Evolutionary conservation across 345 rosid genomes (phyloP), one percentile per base, ranked within the genome.

Genomic region (Syzygium oleosum): DNA sequence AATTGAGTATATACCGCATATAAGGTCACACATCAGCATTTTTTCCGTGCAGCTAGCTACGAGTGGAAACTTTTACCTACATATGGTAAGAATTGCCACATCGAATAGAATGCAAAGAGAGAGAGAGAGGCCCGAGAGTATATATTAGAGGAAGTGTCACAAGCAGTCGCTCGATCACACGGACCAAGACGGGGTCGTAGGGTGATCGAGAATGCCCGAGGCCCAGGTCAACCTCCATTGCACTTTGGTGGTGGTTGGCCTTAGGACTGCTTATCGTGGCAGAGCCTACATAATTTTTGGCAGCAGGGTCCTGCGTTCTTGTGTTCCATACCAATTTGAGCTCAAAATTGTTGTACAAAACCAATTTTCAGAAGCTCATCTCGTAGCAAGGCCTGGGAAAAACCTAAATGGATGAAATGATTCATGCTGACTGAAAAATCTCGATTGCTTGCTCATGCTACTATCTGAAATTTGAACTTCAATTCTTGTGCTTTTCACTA

Each of bases 131-230:
- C 78, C 43, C 9, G 22, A 2, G 78, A 31, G 0, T 16, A 65
- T 31, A 2, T 31, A 61, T 12, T 12, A 12, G 65, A 61, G n/a
- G 68, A 61, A 0, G 73, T 1, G 13, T 17, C 73, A 25, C 7
- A 8, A 46, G 19, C 29, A 19, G 43, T 29, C 22, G 0, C 22
- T 65, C 2, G 43, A 21, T 19, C 41, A 65, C 38, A 63, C 0
- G 3, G 27, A 0, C 73, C 12, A 17, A 22, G 54, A 83, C 0
- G 4, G 85, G 84, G 51, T 43, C 7, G 0, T 11, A 5, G n/a
- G 85, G 53, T 7, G 23, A 6, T 51, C 55, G 12, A 84, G 85
- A 84, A 51, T 8, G 2, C 85, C 59, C 77, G 3, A 6, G 15
- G 77, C 41, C 77, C 6, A 15, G 21, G 77, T 3, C 0, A 65